phyloP scores from a whole-genome alignment of 2,329 filamentous ascomycete genomes.

The Hymenoscyphus occultus region DNA sequence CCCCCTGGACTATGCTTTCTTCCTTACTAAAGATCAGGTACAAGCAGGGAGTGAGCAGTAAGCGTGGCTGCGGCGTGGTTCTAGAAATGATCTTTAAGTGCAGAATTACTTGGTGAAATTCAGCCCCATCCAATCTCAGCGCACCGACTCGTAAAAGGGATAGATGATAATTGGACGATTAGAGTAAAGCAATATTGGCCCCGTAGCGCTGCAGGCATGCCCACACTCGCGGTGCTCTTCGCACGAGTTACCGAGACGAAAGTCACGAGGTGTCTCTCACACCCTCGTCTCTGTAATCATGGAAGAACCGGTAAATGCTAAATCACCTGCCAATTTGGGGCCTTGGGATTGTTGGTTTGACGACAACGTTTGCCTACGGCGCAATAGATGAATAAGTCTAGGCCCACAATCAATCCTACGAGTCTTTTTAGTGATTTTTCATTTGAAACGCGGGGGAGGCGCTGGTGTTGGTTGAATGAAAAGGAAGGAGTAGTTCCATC shows the following conservation, averaged over 20 bases:
- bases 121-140: slow-evolving; percentile 3
- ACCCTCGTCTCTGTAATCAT: not conserved
- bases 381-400: not conserved
- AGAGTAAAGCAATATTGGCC: slow-evolving; percentile 1
- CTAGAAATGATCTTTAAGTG: not conserved
- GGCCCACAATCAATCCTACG: not conserved
- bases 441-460: slow-evolving; percentile 8
- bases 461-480: slow-evolving; percentile 1
- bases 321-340: not conserved
- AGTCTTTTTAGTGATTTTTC: not conserved
- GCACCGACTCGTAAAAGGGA: not conserved
- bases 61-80: slow-evolving; percentile 6
- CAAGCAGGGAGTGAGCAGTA: not conserved
- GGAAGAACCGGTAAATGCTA: not conserved
- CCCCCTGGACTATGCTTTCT: slow-evolving; percentile 3
- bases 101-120: slow-evolving; percentile 1
- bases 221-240: not conserved
- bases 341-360: not conserved
- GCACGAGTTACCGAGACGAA: slow-evolving; percentile 1
- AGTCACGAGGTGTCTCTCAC: slow-evolving; percentile 1
- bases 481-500: not conserved
- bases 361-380: slow-evolving; percentile 1
- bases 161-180: not conserved
- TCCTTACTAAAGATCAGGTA: slow-evolving; percentile 6
- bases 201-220: not conserved